These are phyloP conservation scores for Scedosporium apiospermum DNA, from an alignment of 2,329 filamentous ascomycete species.

Conservation along the genomic window DNA sequence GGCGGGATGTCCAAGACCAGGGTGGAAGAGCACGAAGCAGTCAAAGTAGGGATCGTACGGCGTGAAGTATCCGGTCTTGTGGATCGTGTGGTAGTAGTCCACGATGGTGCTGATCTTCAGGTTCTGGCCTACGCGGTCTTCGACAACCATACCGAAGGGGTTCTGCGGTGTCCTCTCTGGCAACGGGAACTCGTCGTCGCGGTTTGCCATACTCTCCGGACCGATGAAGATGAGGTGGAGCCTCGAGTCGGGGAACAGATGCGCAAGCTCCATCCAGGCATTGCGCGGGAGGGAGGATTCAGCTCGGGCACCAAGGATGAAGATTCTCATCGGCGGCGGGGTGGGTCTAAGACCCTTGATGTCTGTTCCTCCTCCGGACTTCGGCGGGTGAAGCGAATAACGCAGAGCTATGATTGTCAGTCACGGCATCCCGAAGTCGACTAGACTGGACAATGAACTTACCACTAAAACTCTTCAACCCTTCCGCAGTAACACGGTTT, in stretches of 20 bases:
- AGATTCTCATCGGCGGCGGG: conserved; percentile 81
- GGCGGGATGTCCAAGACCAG: conserved; percentile 87
- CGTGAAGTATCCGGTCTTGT: conserved; percentile 81
- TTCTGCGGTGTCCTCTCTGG: conserved; percentile 77
- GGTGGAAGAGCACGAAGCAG: conserved; percentile 94
- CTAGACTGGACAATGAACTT: conserved; percentile 23
- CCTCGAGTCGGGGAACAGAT: conserved; percentile 85
- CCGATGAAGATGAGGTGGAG: conserved; percentile 93
- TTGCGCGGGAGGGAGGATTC: conserved; percentile 92
- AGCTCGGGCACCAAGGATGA: conserved; percentile 90
- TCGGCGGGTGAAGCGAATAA: conserved; percentile 86
- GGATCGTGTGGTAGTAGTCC: conserved; percentile 95
- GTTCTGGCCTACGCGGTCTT: conserved; percentile 77
- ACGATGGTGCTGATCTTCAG: conserved; percentile 98
- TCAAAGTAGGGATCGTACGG: conserved; percentile 98
- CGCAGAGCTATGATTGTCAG: conserved; percentile 55
- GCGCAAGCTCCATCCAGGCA: conserved; percentile 87
- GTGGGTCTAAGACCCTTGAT: conserved; percentile 75
- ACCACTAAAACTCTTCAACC: conserved; percentile 90
- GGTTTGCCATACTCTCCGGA: conserved; percentile 90
- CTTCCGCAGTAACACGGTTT: conserved; percentile 71
- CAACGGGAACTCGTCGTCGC: conserved; percentile 85
- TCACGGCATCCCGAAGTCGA: not conserved
- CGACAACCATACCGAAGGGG: conserved; percentile 87
- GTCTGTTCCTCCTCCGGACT: conserved; percentile 60